Conservation (phyloP, 768 basidiomycete species). For the Lyophyllum decastes region DNA sequence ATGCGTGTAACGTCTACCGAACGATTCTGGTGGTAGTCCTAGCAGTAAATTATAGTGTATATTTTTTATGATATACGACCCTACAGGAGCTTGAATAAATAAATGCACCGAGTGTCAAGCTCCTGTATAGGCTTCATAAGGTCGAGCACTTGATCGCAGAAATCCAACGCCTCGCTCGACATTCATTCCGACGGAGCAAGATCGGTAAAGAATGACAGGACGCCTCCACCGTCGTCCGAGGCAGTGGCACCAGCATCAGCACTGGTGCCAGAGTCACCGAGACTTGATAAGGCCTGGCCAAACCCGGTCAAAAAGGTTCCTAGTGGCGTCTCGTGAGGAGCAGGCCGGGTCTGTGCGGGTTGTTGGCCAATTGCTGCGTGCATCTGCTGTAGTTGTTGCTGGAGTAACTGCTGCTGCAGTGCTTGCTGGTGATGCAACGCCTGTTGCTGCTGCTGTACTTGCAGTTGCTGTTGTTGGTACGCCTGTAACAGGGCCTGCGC, state of each 20-base stretch:
- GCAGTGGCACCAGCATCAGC: background rate
- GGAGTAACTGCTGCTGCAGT: conserved; percentile 2
- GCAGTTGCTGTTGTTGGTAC: conserved; percentile 6
- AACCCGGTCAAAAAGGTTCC: background rate
- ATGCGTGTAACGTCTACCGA: too few relatives aligned
- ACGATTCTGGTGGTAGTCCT: too few relatives aligned
- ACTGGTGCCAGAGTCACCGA: background rate
- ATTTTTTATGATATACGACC: too few relatives aligned
- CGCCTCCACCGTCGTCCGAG: background rate
- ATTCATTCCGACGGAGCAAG: background rate
- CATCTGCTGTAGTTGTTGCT: conserved; percentile 4
- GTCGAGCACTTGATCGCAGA: background rate
- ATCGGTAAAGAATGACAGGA: background rate
- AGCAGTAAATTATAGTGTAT: too few relatives aligned
- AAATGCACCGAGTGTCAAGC: too few relatives aligned
- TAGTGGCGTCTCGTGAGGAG: background rate
- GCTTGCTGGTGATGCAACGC: background rate
- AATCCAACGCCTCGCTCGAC: background rate
- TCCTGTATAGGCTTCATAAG: too few relatives aligned
- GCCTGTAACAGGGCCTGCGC: background rate
- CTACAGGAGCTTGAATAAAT: too few relatives aligned
- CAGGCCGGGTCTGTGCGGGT: background rate
- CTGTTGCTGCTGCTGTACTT: background rate
- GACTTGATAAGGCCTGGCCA: conserved; percentile 3
- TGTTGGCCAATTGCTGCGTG: background rate